Base-by-base conservation (phyloP, 1,284 basidiomycete species). In the Ceratobasidium sp. region DNA sequence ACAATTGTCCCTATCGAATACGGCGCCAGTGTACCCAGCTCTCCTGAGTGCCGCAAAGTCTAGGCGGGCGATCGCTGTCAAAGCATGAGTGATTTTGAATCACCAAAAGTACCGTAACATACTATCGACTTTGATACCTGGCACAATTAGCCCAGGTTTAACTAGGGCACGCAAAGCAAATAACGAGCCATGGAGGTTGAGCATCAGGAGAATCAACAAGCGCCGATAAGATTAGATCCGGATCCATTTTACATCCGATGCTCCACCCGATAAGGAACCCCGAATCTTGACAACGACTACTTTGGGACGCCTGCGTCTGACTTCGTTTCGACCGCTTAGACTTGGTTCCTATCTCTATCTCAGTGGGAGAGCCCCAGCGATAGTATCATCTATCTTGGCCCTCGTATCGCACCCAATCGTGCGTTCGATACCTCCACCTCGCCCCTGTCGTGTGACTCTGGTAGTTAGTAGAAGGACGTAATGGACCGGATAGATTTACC, bases 1-100 rank as follows among this genome's bases (percentile, higher is more conserved):
- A 82, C 97, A 99, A 80, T 99, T 99, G 83, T 99, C 97, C 85
- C 98, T 99, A 89, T 99, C 97, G 80, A 98, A 93, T 0, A 99
- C 91, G 13, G 94, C 92, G 39, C 93, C 96, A 61, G 91, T 90
- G 81, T 95, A 96, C 1, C 97, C 96, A 20, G 90, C 90, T 75
- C 86, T 86, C 77, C 89, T 88, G 49, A 99, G 86, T 17, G 90
- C 91, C n/a, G 81, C 81, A 87, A 96, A 98, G 83, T 98, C 91
- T 80, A 99, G 87, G 79, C 94, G 88, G 83, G 93, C 91, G 80
- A 99, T 95, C 82, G 95, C 96, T 94, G 89, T 10, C 35, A 75
- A 5, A 20, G 61, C 6, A 37, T 53, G 42, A 51, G 65, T 54
- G 53, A n/a, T 17, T 26, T 33, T 69, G 66, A 31, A 33, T 39